Conservation (phyloP, 2,329 filamentous ascomycete species). For the Fusarium sarcochroum region DNA sequence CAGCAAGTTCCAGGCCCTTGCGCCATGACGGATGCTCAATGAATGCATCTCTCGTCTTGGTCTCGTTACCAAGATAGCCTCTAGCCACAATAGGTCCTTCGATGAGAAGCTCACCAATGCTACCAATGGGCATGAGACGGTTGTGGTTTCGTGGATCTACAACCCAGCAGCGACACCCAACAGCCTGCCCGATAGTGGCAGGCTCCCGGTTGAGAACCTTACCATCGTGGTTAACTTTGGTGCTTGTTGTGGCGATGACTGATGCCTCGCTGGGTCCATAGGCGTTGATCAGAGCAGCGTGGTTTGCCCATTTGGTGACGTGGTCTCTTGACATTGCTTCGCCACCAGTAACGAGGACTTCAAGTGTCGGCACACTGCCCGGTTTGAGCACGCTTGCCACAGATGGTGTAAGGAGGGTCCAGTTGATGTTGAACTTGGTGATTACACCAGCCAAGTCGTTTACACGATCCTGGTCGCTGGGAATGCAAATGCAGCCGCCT, state of each 20-base stretch:
- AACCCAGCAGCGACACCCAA: constrained; percentile 27
- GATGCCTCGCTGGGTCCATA: constrained; percentile 33
- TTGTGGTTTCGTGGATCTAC: constrained; percentile 18
- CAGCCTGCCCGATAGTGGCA: constrained; percentile 19
- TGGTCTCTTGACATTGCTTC: constrained; percentile 32
- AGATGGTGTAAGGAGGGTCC: constrained; percentile 37
- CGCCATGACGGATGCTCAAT: constrained; percentile 63
- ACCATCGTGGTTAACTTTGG: constrained; percentile 9
- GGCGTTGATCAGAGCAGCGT: constrained; percentile 34
- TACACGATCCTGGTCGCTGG: constrained; percentile 34
- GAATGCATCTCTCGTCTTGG: constrained; percentile 31
- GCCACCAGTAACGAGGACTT: constrained; percentile 27
- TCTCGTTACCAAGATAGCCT: constrained; percentile 27
- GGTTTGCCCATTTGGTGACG: constrained; percentile 24
- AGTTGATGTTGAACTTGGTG: constrained; percentile 28
- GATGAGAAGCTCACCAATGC: constrained; percentile 21
- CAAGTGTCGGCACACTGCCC: constrained; percentile 11
- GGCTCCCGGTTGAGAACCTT: background rate
- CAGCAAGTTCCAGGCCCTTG: constrained; percentile 9
- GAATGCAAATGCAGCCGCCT: constrained; percentile 38
- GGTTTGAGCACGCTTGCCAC: constrained; percentile 32
- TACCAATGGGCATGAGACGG: constrained; percentile 15
- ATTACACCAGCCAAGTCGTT: constrained; percentile 30
- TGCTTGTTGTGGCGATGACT: constrained; percentile 21
- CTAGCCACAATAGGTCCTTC: constrained; percentile 35